Conservation (phyloP, 1,284 basidiomycete genomes). For the Singerocomus rubriflavus region DNA sequence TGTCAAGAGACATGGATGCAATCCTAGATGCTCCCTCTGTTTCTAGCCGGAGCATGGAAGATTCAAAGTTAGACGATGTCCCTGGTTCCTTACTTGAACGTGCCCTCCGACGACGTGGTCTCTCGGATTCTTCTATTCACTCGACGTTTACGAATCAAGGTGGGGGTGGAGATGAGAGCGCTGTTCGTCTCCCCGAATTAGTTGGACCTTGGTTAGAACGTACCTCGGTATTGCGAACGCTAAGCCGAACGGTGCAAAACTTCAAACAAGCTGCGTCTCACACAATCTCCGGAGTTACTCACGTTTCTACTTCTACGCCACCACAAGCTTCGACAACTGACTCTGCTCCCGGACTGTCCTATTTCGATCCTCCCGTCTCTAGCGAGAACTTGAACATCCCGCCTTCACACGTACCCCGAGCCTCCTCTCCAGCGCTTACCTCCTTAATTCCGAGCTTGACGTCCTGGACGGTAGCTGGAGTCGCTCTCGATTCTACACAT, state of each 20-base stretch:
- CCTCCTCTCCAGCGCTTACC: conserved; percentile 31
- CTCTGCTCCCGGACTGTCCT: background rate
- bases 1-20: conserved; percentile 74
- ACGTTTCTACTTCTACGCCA: conserved; percentile 2
- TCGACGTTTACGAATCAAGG: conserved; percentile 70
- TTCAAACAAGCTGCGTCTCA: conserved; percentile 35
- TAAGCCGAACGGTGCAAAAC: conserved; percentile 34
- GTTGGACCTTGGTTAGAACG: conserved; percentile 18
- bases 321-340: conserved; percentile 3
- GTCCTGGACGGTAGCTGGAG: conserved; percentile 35
- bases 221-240: conserved; percentile 32
- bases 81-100: conserved; percentile 55
- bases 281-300: conserved; percentile 29
- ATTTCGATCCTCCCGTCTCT: background rate
- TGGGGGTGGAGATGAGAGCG: conserved; percentile 15
- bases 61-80: conserved; percentile 38
- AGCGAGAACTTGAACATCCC: conserved; percentile 3
- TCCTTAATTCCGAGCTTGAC: conserved; percentile 34
- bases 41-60: conserved; percentile 23
- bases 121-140: conserved; percentile 89
- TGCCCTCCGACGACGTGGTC: conserved; percentile 70
- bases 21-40: conserved; percentile 59
- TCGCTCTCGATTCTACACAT: conserved; percentile 14
- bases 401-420: conserved; percentile 10
- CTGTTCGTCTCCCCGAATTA: background rate